Base-by-base conservation (phyloP, 2,329 filamentous ascomycete genomes). In the Cyphellophora attinorum region DNA sequence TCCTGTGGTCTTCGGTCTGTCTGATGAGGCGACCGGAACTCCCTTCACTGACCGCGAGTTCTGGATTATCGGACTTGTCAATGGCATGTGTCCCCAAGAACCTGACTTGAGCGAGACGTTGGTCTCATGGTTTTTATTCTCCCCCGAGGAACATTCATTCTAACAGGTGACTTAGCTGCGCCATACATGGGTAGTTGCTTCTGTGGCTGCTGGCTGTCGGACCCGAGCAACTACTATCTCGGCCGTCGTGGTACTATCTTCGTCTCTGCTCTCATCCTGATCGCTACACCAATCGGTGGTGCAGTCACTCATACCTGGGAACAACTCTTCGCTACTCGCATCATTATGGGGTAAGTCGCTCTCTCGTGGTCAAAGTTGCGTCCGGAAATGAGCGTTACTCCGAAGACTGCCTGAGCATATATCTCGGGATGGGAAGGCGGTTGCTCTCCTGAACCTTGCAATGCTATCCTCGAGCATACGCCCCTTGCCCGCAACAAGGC, bases 161-260 rank as follows among this genome's bases (percentile, higher is more conserved):
- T n/a, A n/a, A n/a, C n/a, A n/a, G n/a, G n/a, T n/a, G n/a, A n/a
- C n/a, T n/a, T n/a, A n/a, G n/a, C 21, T 25, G 34, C 34, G 11
- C 39, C 40, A 27, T 79, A 79, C 44, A 67, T 84, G 14, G 75
- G 75, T 58, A 84, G 76, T 45, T 76, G 79, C 3, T 57, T 83
- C 28, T 55, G 80, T 44, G 76, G 76, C 4, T 79, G 74, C 51
- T 81, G 77, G 78, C 55, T 79, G 10, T 77, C 76, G 0, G 79
- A 78, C 19, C 80, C 81, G 1, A 69, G 85, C 57, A 85, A 85
- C 57, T 71, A 75, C 37, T 61, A 52, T 41, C 79, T 85, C 40
- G 82, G 81, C 6, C 74, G 81, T 32, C 68, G 79, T 81, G 74
- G 76, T 5, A 70, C 73, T 23, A 80, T 81, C 39, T 80, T 80